phyloP scores from a whole-genome alignment of 177 flowering plant species.

The Tripterygium wilfordii region DNA sequence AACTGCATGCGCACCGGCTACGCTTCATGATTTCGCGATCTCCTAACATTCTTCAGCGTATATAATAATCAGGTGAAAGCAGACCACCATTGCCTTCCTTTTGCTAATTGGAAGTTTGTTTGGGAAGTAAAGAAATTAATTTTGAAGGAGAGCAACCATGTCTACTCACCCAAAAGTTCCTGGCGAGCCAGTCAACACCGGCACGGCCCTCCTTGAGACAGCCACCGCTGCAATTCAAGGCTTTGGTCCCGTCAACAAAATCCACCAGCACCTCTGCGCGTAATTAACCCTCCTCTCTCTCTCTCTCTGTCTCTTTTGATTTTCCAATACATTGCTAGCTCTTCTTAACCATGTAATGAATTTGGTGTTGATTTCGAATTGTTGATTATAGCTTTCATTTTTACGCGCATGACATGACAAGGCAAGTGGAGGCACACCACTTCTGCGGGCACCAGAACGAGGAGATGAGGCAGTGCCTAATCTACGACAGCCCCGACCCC shows the following conservation, averaged over 20 bases:
- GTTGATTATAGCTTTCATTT: constrained; percentile 52
- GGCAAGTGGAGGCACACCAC: constrained; percentile 94
- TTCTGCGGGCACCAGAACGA: constrained; percentile 80
- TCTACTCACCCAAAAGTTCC: constrained; percentile 18
- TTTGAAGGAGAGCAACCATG: background rate
- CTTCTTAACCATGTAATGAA: too few relatives aligned
- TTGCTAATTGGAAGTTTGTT: too few relatives aligned
- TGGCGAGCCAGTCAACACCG: constrained; percentile 56
- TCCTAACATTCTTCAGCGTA: too few relatives aligned
- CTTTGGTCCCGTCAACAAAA: constrained; percentile 62
- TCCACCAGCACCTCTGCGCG: constrained; percentile 96
- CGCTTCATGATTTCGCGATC: too few relatives aligned
- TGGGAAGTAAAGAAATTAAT: background rate
- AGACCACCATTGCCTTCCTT: too few relatives aligned
- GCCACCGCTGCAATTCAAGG: constrained; percentile 36
- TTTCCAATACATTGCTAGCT: too few relatives aligned
- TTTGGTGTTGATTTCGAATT: background rate
- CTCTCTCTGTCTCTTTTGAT: background rate
- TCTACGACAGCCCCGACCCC: constrained; percentile 54
- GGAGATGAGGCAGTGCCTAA: constrained; percentile 85
- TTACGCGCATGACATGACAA: constrained; percentile 76
- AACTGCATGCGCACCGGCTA: too few relatives aligned
- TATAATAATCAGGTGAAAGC: too few relatives aligned
- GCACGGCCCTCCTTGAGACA: constrained; percentile 51
- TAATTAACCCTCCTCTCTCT: constrained; percentile 9